A percentile compares a stretch with the other conserved stretches of the same genome.
phyloP scores from a whole-genome alignment of 1,284 basidiomycete genomes.

The Cystobasidiaceae sp. region DNA sequence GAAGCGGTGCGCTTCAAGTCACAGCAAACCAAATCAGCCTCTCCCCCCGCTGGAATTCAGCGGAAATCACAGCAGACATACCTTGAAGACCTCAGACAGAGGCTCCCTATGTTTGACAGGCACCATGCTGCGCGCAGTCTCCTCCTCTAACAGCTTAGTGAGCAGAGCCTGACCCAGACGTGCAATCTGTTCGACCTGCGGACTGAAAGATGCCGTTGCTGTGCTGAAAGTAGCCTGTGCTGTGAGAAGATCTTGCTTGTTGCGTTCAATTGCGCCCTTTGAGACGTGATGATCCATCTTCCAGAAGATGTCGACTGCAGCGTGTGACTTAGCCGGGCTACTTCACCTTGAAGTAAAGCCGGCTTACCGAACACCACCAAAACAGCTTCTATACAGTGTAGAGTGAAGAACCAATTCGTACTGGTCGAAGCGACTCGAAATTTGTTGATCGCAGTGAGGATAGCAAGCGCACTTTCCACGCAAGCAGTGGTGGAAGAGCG shows the following conservation, averaged over 20 bases:
- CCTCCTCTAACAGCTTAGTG: background rate
- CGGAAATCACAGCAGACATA: too few species aligned
- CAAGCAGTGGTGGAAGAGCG: background rate
- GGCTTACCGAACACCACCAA: constrained; percentile 3
- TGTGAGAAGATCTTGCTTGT: background rate
- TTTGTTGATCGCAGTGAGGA: background rate
- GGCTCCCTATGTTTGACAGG: constrained; percentile 2
- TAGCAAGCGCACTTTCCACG: constrained; percentile 6
- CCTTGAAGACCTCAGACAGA: constrained; percentile 5
- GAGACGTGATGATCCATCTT: constrained; percentile 2
- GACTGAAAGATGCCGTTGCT: constrained; percentile 3
- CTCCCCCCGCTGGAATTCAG: too few species aligned
- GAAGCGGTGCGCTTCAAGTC: too few species aligned
- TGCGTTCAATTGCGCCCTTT: background rate
- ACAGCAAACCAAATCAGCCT: too few species aligned
- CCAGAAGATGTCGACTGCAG: constrained; percentile 15
- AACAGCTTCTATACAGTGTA: constrained; percentile 10
- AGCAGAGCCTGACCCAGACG: background rate
- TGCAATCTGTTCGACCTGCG: background rate
- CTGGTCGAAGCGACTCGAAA: background rate
- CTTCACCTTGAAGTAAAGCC: background rate
- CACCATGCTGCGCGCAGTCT: background rate
- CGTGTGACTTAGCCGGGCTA: too few species aligned
- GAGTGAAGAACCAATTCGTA: constrained; percentile 7
- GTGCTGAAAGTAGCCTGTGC: background rate